Evolutionary conservation across 371 early-diverging fungal genomes (phyloP), one percentile per base, ranked within the genome.

Genomic region (Dichotomocladium elegans): DNA sequence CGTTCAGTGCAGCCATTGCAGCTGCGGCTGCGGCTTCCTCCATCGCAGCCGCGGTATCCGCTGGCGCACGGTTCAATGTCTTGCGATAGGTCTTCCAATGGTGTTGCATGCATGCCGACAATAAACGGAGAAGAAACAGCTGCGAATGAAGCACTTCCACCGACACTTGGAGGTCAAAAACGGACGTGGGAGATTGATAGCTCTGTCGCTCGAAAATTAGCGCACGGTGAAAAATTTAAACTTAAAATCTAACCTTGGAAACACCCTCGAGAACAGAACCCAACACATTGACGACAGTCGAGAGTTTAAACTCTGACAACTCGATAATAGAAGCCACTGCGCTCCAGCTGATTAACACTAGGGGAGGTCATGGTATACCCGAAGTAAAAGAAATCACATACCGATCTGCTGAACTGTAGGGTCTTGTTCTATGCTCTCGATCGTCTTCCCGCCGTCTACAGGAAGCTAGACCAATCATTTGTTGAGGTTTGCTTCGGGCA

Each of bases 51-150:
- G 58, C 58, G 9, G 42, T 41, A 28, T 17, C 42, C 37, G n/a
- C 17, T 37, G 14, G 55, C 57, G 46, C 37, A 21, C n/a, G 24
- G 42, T 7, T 52, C 55, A 26, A 37, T 55, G 28, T 50, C 33
- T 29, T 46, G 70, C 80, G 74, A 57, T 78, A 77, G 25, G 68
- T 74, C 47, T 79, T 79, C 87, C 89, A 88, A 54, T 84, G 81
- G 44, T 81, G 82, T 46, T 82, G 82, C 78, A 88, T 75, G 64
- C 90, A 92, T 45, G 85, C 82, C 10, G 83, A 84, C 41, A 90
- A 58, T 44, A 92, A 63, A 37, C 83, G 77, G 48, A 92, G 74
- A 9, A 89, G 70, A 65, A 87, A 89, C 14, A 88, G 63, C 58
- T 92, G 89, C n/a, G 88, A 85, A 56, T 87, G 86, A 60, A 89